Conservation (phyloP, 2,329 filamentous ascomycete genomes). For the Rhinocladiella mackenziei region DNA sequence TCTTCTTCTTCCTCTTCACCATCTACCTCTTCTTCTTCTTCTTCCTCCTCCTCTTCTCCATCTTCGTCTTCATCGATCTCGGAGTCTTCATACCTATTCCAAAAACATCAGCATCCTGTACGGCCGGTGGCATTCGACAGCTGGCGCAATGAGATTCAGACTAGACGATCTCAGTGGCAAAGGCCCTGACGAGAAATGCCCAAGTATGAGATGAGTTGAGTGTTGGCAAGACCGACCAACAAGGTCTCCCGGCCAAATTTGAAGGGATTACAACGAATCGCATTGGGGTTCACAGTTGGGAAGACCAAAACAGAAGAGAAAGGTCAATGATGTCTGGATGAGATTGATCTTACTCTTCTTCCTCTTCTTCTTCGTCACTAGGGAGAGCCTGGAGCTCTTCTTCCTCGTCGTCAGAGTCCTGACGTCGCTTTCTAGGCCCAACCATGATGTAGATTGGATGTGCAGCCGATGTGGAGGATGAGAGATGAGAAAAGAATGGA, state of each 20-base stretch:
- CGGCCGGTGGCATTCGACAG: no score
- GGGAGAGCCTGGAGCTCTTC: slow-evolving; percentile 47
- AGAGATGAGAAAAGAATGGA: slow-evolving; percentile 23
- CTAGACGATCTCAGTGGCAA: no score
- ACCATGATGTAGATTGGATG: slow-evolving; percentile 35
- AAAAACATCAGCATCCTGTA: slow-evolving; percentile 3
- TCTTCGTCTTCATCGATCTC: slow-evolving; percentile 36
- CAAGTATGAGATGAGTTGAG: no score
- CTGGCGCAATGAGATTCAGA: no score
- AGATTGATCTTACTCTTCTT: slow-evolving; percentile 43
- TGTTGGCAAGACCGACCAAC: no score
- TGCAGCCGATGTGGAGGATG: slow-evolving; percentile 8
- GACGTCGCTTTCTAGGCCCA: slow-evolving; percentile 48
- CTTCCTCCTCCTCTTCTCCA: slow-evolving; percentile 31
- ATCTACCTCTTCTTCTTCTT: slow-evolving; percentile 20
- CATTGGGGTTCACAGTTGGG: background rate
- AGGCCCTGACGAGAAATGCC: no score
- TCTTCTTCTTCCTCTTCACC: slow-evolving; percentile 22
- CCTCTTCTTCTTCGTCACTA: slow-evolving; percentile 49
- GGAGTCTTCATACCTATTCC: slow-evolving; percentile 34
- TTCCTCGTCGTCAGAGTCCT: slow-evolving; percentile 47
- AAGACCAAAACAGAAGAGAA: background rate
- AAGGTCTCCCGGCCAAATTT: no score
- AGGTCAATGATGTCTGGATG: background rate
- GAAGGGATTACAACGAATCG: no score